Conservation (phyloP, 371 early-diverging fungal genomes). For the Caulochytrium protostelioides region DNA sequence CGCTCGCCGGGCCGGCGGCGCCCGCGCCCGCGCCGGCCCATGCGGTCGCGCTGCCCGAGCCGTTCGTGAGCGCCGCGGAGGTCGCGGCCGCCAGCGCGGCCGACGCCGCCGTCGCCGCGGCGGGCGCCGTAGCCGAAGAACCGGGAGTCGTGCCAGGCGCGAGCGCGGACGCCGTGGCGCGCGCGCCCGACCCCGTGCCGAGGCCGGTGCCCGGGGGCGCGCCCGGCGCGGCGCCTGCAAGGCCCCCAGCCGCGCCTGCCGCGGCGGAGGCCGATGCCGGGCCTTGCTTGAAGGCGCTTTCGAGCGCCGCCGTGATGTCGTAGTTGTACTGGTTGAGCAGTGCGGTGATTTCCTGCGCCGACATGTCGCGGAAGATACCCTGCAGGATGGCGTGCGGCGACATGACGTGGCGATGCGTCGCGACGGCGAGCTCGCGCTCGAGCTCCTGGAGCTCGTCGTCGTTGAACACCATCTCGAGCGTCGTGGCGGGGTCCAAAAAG, state of each 20-base stretch:
- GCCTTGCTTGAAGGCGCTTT: too few species aligned
- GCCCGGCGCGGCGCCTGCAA: background rate
- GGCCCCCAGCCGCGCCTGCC: background rate
- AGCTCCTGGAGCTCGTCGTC: background rate
- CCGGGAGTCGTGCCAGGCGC: too few species aligned
- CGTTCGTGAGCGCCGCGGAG: background rate
- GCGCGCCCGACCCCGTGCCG: background rate
- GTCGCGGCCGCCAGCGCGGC: background rate
- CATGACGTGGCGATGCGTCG: slow-evolving; percentile 1
- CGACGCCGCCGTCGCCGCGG: background rate
- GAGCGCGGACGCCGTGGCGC: background rate
- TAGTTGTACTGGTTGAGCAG: slow-evolving; percentile 6
- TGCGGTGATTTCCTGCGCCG: slow-evolving; percentile 4
- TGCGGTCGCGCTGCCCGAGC: background rate
- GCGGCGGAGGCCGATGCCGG: background rate
- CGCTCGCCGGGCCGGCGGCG: background rate
- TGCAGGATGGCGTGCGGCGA: slow-evolving; percentile 7
- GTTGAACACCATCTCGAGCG: background rate
- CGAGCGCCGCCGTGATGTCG: slow-evolving; percentile 9
- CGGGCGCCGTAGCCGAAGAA: slow-evolving; percentile 1
- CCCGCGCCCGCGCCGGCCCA: background rate
- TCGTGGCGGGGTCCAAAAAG: background rate
- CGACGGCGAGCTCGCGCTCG: background rate
- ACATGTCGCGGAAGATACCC: slow-evolving; percentile 7
- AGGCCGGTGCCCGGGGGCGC: background rate